Base-by-base conservation (phyloP, 805 yeast species). In the Lachancea nothofagi region DNA sequence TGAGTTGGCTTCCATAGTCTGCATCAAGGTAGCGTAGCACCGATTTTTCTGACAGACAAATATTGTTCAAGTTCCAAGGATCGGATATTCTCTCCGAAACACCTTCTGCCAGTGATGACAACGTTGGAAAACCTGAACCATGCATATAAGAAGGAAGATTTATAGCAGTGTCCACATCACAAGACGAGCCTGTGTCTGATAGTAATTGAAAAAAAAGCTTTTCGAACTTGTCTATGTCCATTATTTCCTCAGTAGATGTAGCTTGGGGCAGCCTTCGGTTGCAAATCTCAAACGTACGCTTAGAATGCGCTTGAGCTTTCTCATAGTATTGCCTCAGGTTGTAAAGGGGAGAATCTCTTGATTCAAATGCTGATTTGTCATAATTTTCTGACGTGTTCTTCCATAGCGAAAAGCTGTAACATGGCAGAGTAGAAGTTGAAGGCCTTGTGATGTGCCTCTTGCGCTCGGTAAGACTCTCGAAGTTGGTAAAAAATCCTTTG, bases 31-130 rank as follows among this genome's bases (percentile, higher is more conserved):
- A 75, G 25, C 67, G 61, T 19, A 80, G 53, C 7, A 80, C 40
- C 0, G 83, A 75, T 19, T 71, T 60, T 2, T 74, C 72, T 26
- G 65, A 55, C 5, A 70, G 48, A 2, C 84, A 74, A 2, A 80
- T 22, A 51, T 78, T 77, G 42, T 73, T 70, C 34, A 80, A 54
- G 46, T 78, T 78, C 83, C 85, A 81, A 0, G 77, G 75, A 39
- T 64, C 56, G 2, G 33, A 21, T 2, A 47, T 9, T 7, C n/a
- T n/a, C n/a, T 33, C 26, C 1, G 37, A 28, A 3, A 24, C 23
- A 20, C 26, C 40, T 3, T 33, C 25, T 6, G 64, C 54, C 2
- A 66, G 50, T 10, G 47, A 41, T 3, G 48, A 39, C 2, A 46
- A 25, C 1, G 50, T 45, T 2, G 63, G 56, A 38, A 64, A 61